Percentiles rank a stretch among this genome's conserved stretches.
Conservation (phyloP, 2,329 filamentous ascomycete genomes). For the Metarhizium humberi region DNA sequence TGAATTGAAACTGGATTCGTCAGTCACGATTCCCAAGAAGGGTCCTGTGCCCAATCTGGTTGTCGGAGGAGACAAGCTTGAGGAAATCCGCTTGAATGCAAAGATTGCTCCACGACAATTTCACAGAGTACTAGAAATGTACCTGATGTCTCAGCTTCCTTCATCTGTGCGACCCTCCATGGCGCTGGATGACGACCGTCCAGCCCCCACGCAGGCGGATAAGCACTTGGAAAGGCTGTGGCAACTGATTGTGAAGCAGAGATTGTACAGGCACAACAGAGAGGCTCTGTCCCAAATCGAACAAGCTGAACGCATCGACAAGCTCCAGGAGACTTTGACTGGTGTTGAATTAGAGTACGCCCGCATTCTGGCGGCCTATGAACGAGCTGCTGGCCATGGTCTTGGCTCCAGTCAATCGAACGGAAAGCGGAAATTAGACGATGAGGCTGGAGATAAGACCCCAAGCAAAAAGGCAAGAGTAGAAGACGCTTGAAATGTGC, state of each 20-base stretch:
- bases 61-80: slow-evolving; percentile 46
- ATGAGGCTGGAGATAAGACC: slow-evolving; percentile 15
- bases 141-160: slow-evolving; percentile 54
- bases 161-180: slow-evolving; percentile 44
- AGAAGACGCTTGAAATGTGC: slow-evolving; percentile 19
- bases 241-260: slow-evolving; percentile 66
- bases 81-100: slow-evolving; percentile 45
- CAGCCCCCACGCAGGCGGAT: slow-evolving; percentile 40
- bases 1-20: slow-evolving; percentile 44
- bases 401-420: slow-evolving; percentile 14
- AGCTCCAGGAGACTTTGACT: slow-evolving; percentile 59
- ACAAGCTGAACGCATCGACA: slow-evolving; percentile 56
- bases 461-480: slow-evolving; percentile 37
- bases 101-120: slow-evolving; percentile 77
- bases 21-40: slow-evolving; percentile 37
- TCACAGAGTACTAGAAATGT: slow-evolving; percentile 64
- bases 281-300: slow-evolving; percentile 64
- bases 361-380: slow-evolving; percentile 45
- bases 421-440: slow-evolving; percentile 38
- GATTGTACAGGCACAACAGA: slow-evolving; percentile 66
- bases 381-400: slow-evolving; percentile 26
- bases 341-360: slow-evolving; percentile 66
- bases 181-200: slow-evolving; percentile 31
- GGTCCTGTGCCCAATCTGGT: slow-evolving; percentile 41
- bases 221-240: slow-evolving; percentile 60